Evolutionary conservation across 179 eudicot species (phyloP), one percentile per base, ranked within the genome.

Genomic region (Heliamphora pulchella): DNA sequence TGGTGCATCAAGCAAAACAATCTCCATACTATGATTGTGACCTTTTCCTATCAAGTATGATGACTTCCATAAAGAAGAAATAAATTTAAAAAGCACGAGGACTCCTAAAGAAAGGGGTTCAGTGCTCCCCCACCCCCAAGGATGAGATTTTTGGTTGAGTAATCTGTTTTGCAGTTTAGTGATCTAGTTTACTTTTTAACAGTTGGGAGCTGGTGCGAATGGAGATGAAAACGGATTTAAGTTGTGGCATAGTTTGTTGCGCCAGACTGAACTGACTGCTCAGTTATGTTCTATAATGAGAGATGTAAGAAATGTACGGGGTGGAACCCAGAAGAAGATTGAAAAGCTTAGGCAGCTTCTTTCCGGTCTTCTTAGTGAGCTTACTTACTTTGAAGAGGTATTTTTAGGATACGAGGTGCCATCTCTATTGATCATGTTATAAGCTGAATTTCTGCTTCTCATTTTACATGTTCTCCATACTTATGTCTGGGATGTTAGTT

Each of bases 281-380:
- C 99, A 96, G 85, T 68, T 96, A 87, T 92, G 99, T 82, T 92
- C 97, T 20, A 92, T 96, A 81, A 91, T 84, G 90, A 92, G 90
- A 87, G 99, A 96, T 81, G 98, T 96, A 64, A 85, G 97, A 78
- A 96, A 94, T 85, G 94, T 94, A 55, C 86, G 96, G 44, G 98
- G 99, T 80, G 95, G 97, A 74, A 92, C 96, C 48, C 98, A 94
- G 62, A 96, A 92, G 92, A 96, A 96, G 83, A 91, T 90, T 89
- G 97, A 94, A 88, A 96, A 96, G 90, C 99, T 96, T 79, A 89
- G 98, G 79, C 99, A 94, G 79, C 97, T 96, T 82, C 96, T 94
- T 65, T 91, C 99, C 43, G 98, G 99, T 76, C 96, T 96, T 82
- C 92, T 93, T 77, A 94, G 98, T 78, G 99, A 96, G 88, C 97